These are phyloP conservation scores for Lentinula novae-zelandiae DNA, from an alignment of 1,284 basidiomycete genomes.

Conservation along the genomic window DNA sequence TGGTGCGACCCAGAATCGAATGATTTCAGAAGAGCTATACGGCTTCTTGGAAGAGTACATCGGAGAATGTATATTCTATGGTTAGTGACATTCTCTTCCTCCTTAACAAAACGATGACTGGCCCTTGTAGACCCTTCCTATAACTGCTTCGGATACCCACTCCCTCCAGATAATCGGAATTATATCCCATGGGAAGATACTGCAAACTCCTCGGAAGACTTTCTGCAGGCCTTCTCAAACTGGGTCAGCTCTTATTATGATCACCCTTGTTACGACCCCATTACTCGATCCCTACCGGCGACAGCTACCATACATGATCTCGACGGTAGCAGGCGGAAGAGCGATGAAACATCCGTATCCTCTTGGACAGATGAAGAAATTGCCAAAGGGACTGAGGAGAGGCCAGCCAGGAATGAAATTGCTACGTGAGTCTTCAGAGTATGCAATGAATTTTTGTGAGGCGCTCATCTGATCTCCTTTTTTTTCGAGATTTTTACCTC, in stretches of 20 bases:
- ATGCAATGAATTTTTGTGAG: not conserved
- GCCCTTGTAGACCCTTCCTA: constrained; percentile 26
- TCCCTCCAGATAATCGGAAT: constrained; percentile 11
- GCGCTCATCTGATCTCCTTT: not conserved
- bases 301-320: not conserved
- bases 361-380: constrained; percentile 23
- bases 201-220: constrained; percentile 4
- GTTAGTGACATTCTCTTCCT: not conserved
- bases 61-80: constrained; percentile 16
- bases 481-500: not conserved
- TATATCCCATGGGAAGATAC: constrained; percentile 17
- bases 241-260: constrained; percentile 18
- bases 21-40: constrained; percentile 12
- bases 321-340: constrained; percentile 10
- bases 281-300: not conserved
- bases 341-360: constrained; percentile 17
- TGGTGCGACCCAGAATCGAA: constrained; percentile 6
- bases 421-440: constrained; percentile 18
- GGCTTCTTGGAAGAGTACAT: constrained; percentile 14
- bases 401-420: constrained; percentile 18
- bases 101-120: not conserved
- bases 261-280: constrained; percentile 5
- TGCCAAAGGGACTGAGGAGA: constrained; percentile 16
- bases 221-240: not conserved
- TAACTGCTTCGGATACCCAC: constrained; percentile 22